phyloP scores from a whole-genome alignment of 108 stramenopile genomes.

The Cyclostephanos invisitatus region DNA sequence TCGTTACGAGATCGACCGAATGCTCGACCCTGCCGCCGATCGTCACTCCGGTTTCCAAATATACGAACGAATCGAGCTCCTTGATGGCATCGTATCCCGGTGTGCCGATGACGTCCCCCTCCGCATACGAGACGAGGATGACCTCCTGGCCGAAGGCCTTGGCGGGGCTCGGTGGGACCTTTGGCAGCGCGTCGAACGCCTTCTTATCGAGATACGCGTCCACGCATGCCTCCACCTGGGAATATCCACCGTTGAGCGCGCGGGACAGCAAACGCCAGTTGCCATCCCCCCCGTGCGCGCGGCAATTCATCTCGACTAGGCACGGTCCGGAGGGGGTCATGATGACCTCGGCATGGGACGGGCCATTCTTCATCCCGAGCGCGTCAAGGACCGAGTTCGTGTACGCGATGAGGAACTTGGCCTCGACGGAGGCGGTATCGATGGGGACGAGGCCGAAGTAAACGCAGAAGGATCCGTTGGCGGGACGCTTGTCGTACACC shows the following conservation, averaged over 20 bases:
- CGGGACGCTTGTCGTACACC: constrained; percentile 90
- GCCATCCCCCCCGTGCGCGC: constrained; percentile 95
- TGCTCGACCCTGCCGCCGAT: constrained; percentile 74
- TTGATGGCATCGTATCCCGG: constrained; percentile 86
- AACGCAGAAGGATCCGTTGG: constrained; percentile 85
- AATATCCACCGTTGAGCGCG: constrained; percentile 78
- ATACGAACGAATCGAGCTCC: constrained; percentile 73
- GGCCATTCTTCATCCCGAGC: constrained; percentile 70
- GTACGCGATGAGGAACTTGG: constrained; percentile 83
- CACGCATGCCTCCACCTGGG: constrained; percentile 86
- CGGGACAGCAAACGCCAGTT: constrained; percentile 79
- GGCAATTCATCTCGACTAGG: constrained; percentile 94
- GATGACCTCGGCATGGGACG: constrained; percentile 74
- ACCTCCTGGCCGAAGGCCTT: constrained; percentile 88
- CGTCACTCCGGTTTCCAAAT: constrained; percentile 78
- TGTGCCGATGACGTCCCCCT: constrained; percentile 70
- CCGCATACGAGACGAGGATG: constrained; percentile 74
- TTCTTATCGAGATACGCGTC: constrained; percentile 77
- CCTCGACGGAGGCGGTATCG: constrained; percentile 71
- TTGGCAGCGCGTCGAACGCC: constrained; percentile 58
- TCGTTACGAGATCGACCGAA: constrained; percentile 85
- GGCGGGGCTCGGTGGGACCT: constrained; percentile 77
- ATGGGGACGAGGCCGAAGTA: constrained; percentile 81
- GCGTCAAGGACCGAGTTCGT: constrained; percentile 75
- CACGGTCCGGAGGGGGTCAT: constrained; percentile 83